Percentiles rank a stretch among this genome's conserved stretches.
Evolutionary conservation across 1,284 basidiomycete genomes (phyloP).

Genomic region (Heterobasidion parviporum): DNA sequence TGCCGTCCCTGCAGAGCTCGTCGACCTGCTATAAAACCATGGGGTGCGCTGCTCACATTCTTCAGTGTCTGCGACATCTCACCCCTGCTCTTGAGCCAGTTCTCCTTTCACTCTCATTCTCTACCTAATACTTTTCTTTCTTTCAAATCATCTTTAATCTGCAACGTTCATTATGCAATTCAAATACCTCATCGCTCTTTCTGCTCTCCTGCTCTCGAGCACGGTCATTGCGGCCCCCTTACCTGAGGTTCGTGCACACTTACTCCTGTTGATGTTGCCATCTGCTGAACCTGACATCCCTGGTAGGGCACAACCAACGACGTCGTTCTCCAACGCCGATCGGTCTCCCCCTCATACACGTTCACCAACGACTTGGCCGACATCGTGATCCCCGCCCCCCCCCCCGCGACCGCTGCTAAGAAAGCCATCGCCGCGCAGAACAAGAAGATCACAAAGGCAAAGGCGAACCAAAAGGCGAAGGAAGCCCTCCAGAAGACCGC

Average conservation of each 20-base stretch:
- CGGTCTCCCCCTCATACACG: not conserved
- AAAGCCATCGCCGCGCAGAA: not conserved
- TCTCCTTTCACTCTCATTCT: not conserved
- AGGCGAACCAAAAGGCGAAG: not conserved
- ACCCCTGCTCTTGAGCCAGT: not conserved
- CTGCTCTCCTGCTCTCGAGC: not conserved
- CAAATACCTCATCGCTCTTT: not conserved
- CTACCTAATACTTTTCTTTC: not conserved
- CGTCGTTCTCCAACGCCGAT: not conserved
- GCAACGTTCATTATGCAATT: not conserved
- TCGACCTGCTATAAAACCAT: not conserved
- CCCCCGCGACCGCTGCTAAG: not conserved
- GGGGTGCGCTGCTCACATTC: not conserved
- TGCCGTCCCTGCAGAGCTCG: no score
- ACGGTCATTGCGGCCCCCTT: not conserved
- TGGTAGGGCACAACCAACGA: not conserved
- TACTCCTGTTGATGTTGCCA: no score
- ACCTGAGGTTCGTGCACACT: not conserved
- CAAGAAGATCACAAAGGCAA: not conserved
- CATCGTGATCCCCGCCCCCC: not conserved
- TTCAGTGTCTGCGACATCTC: not conserved
- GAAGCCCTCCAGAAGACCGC: not conserved
- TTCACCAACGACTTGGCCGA: not conserved
- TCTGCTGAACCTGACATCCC: no score
- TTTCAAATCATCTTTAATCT: not conserved